Evolutionary conservation across 1,284 basidiomycete genomes (phyloP).

Genomic region (Ustilago sp.): DNA sequence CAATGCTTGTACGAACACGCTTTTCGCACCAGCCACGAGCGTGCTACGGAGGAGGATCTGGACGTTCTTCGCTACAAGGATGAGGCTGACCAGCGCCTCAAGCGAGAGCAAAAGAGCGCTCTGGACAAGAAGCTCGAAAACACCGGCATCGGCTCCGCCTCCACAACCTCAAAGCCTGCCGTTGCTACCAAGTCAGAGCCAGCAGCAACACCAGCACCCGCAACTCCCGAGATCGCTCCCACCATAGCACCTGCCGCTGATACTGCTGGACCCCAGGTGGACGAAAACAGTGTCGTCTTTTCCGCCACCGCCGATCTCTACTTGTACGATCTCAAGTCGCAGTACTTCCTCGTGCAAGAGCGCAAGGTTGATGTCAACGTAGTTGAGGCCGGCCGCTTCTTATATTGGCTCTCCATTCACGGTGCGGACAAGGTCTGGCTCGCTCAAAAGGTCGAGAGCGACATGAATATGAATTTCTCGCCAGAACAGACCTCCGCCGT

Average conservation of each 20-base stretch:
- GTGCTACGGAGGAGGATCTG: slow-evolving; percentile 67
- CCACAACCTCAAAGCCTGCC: slow-evolving; percentile 5
- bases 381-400: slow-evolving; percentile 73
- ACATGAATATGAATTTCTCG: slow-evolving; percentile 67
- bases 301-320: slow-evolving; percentile 72
- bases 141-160: slow-evolving; percentile 21
- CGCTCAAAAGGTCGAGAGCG: slow-evolving; percentile 77
- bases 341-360: slow-evolving; percentile 81
- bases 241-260: slow-evolving; percentile 43
- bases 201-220: slow-evolving; percentile 6
- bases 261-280: slow-evolving; percentile 32
- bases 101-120: slow-evolving; percentile 21
- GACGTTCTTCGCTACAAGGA: slow-evolving; percentile 68
- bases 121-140: slow-evolving; percentile 44
- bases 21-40: slow-evolving; percentile 61
- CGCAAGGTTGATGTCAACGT: slow-evolving; percentile 78
- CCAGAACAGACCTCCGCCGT: slow-evolving; percentile 76
- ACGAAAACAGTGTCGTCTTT: slow-evolving; percentile 38
- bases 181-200: slow-evolving; percentile 11
- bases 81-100: slow-evolving; percentile 34
- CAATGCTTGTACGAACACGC: slow-evolving; percentile 86
- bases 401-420: slow-evolving; percentile 75
- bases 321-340: slow-evolving; percentile 79
- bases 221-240: slow-evolving; percentile 14
- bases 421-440: slow-evolving; percentile 74